Percentiles rank a stretch among this genome's conserved stretches.
These are phyloP conservation scores for Casuarina glauca DNA, from an alignment of 306 rosid genomes.

Conservation along the genomic window DNA sequence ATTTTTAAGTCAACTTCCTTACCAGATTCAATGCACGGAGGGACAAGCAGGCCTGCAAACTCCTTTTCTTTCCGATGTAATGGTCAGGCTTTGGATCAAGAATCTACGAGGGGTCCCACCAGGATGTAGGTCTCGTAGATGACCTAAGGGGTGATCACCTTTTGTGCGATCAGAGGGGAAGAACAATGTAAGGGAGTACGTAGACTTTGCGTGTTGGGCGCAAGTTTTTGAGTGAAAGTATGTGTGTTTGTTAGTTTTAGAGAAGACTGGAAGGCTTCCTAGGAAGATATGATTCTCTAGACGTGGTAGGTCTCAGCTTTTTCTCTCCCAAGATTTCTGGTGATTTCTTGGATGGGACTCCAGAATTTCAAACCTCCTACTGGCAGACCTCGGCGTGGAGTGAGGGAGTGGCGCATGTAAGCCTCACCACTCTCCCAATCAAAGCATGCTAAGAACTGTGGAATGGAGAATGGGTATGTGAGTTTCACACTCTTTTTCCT, in stretches of 20 bases:
- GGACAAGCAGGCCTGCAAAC: conserved; percentile 31
- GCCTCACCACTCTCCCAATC: no score
- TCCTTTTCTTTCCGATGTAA: conserved; percentile 5
- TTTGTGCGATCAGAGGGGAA: conserved; percentile 25
- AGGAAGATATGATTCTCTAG: conserved; percentile 69
- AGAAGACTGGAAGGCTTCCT: conserved; percentile 37
- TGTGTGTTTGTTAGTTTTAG: conserved; percentile 17
- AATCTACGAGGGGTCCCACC: neutral
- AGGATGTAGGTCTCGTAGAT: neutral
- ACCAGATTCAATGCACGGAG: conserved; percentile 29
- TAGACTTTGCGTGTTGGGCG: conserved; percentile 77
- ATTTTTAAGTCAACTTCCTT: no score
- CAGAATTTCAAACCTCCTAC: conserved; percentile 34
- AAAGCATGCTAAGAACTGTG: neutral
- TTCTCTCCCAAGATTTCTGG: conserved; percentile 42
- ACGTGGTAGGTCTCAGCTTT: conserved; percentile 35
- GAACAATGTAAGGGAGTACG: conserved; percentile 72
- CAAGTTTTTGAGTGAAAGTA: conserved; percentile 55
- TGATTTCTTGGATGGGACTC: conserved; percentile 33
- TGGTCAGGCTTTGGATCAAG: conserved; percentile 37
- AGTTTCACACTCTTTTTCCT: no score
- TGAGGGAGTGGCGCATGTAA: no score
- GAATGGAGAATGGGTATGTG: no score
- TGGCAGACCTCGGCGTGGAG: neutral
- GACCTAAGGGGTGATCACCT: neutral